Evolutionary conservation across 805 yeast species (phyloP).

Genomic region (Blastobotrys mokoenaii): DNA sequence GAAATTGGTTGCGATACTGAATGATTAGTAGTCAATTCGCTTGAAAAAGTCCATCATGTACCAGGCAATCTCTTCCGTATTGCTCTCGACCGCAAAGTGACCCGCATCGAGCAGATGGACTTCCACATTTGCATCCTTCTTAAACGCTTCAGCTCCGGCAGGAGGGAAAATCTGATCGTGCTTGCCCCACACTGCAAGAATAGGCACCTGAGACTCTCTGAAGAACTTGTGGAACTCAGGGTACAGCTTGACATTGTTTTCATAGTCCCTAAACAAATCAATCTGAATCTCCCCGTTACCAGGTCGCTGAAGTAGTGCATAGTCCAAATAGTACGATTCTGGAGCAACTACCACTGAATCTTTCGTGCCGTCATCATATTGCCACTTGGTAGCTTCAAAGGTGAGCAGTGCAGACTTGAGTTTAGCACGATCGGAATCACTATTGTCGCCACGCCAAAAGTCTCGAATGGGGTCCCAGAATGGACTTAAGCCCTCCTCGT

Average conservation of each 20-base stretch:
- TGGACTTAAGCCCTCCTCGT: conserved; percentile 33
- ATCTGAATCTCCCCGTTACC: conserved; percentile 29
- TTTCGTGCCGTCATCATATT: conserved; percentile 29
- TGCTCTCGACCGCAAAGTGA: conserved; percentile 33
- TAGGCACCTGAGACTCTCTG: conserved; percentile 28
- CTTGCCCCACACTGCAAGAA: conserved; percentile 35
- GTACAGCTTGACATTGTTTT: conserved; percentile 30
- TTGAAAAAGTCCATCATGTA: conserved; percentile 21
- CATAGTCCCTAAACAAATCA: conserved; percentile 31
- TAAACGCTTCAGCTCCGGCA: conserved; percentile 34
- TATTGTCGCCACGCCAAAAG: conserved; percentile 26
- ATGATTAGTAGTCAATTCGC: neutral
- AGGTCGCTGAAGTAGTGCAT: conserved; percentile 20
- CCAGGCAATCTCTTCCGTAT: conserved; percentile 27
- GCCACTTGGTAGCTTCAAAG: conserved; percentile 20
- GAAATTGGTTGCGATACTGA: too few relatives aligned
- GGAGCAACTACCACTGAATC: conserved; percentile 28
- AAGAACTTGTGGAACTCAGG: conserved; percentile 33
- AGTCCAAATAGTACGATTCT: conserved; percentile 27
- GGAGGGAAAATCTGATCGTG: conserved; percentile 32
- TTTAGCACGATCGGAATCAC: conserved; percentile 6
- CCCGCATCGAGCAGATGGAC: conserved; percentile 30
- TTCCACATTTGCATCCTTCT: conserved; percentile 27
- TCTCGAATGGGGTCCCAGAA: conserved; percentile 34
- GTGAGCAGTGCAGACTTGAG: conserved; percentile 12